phyloP scores from a whole-genome alignment of 345 rosid species.

The Aethionema arabicum region DNA sequence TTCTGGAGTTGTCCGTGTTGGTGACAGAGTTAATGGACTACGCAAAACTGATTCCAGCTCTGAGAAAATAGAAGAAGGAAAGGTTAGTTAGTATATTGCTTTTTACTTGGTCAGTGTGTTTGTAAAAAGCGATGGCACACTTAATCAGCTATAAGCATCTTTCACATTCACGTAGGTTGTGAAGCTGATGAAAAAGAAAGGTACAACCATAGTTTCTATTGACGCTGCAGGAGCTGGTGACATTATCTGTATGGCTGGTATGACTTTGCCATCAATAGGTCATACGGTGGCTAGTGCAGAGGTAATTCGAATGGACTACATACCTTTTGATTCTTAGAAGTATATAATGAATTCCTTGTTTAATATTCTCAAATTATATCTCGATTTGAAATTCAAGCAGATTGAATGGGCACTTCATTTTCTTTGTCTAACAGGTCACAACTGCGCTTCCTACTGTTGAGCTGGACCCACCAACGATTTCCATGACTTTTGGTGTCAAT shows the following conservation, averaged over 20 bases:
- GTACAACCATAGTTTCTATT: conserved; percentile 71
- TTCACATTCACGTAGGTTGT: conserved; percentile 55
- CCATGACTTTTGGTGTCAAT: conserved; percentile 97
- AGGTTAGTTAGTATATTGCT: conserved; percentile 49
- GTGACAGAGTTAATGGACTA: conserved; percentile 80
- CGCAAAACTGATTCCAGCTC: conserved; percentile 60
- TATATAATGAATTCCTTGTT: conserved; percentile 4
- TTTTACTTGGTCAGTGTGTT: conserved; percentile 21
- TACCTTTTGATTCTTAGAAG: neutral
- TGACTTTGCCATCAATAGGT: conserved; percentile 83
- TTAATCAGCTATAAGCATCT: conserved; percentile 27
- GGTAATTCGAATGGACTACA: conserved; percentile 44
- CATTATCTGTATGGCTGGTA: conserved; percentile 88
- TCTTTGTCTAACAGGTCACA: conserved; percentile 53
- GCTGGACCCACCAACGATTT: conserved; percentile 98
- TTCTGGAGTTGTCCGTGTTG: conserved; percentile 74
- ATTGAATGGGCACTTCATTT: conserved; percentile 26
- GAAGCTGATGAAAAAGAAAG: conserved; percentile 98
- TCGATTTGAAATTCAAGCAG: conserved; percentile 18
- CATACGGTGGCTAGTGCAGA: conserved; percentile 83
- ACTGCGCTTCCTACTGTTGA: conserved; percentile 77
- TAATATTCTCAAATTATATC: conserved; percentile 9
- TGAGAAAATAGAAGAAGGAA: conserved; percentile 94
- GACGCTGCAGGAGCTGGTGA: conserved; percentile 97
- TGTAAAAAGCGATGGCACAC: conserved; percentile 18